These are phyloP conservation scores for Trichoderma reesei DNA, from an alignment of 495 filamentous ascomycete species.

Conservation along the genomic window DNA sequence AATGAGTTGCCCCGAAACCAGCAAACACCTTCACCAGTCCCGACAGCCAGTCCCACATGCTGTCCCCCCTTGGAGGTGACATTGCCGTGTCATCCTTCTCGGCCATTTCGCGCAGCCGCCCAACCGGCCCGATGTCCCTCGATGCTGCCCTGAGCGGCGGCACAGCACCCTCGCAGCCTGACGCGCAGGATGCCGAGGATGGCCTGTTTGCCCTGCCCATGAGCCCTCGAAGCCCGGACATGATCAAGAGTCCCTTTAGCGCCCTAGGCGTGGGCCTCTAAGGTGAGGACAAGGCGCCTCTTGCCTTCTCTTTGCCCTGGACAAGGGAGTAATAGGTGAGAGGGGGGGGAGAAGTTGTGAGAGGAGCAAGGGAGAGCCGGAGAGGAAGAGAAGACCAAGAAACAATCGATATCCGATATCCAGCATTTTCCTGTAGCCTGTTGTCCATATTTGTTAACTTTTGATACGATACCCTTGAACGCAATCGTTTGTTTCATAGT, in stretches of 20 bases:
- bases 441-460: conserved; percentile 1
- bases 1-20: not conserved
- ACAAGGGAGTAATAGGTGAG: not conserved
- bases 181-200: conserved; percentile 49
- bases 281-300: not conserved
- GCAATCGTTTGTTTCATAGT: not conserved
- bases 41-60: conserved; percentile 28
- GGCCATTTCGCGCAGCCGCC: conserved; percentile 36
- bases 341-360: not conserved
- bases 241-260: conserved; percentile 63
- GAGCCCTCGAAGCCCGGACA: conserved; percentile 70
- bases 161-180: conserved; percentile 22
- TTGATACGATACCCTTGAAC: conserved; percentile 7
- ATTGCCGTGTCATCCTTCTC: conserved; percentile 58
- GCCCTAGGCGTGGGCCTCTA: conserved; percentile 14
- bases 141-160: conserved; percentile 33
- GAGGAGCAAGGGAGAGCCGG: not conserved
- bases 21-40: conserved; percentile 10
- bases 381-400: not conserved
- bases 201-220: conserved; percentile 73
- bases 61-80: conserved; percentile 53
- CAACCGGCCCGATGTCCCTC: conserved; percentile 30
- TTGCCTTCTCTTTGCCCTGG: not conserved
- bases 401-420: too few species aligned
- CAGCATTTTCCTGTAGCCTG: conserved; percentile 5